Percentiles rank a stretch among this genome's conserved stretches.
Evolutionary conservation across 73 alveolate genomes (phyloP).

Genomic region (Paramecium octaurelia): DNA sequence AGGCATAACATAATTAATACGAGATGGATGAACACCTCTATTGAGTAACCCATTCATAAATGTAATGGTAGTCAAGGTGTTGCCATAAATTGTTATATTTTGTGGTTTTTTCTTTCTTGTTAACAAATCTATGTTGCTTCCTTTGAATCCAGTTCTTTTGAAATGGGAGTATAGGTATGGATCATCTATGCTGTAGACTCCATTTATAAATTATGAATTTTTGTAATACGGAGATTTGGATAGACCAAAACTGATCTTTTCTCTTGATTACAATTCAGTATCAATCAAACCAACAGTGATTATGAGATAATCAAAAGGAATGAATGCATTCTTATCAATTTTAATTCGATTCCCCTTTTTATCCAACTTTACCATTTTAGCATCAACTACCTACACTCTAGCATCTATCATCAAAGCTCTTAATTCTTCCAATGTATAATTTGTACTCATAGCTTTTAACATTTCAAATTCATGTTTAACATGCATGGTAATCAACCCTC

Average conservation of each 20-base stretch:
- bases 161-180: constrained; percentile 87
- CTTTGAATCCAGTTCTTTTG: constrained; percentile 68
- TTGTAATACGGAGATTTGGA: constrained; percentile 72
- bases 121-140: constrained; percentile 68
- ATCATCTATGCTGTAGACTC: constrained; percentile 81
- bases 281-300: constrained; percentile 96
- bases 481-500: constrained; percentile 96
- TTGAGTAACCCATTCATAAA: constrained; percentile 90
- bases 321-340: constrained; percentile 90
- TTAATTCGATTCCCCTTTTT: constrained; percentile 89
- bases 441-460: constrained; percentile 90
- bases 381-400: constrained; percentile 94
- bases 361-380: constrained; percentile 93
- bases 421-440: constrained; percentile 92
- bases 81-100: constrained; percentile 87
- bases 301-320: constrained; percentile 92
- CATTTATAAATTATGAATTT: constrained; percentile 69
- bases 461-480: constrained; percentile 79
- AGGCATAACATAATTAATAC: constrained; percentile 91
- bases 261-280: constrained; percentile 70
- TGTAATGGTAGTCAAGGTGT: constrained; percentile 87
- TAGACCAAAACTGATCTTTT: constrained; percentile 76
- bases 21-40: constrained; percentile 89
- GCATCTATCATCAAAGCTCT: constrained; percentile 93
- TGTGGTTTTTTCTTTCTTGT: constrained; percentile 82